Base-by-base conservation (phyloP, 176 grass and related monocot species). In the Thalia dealbata region DNA sequence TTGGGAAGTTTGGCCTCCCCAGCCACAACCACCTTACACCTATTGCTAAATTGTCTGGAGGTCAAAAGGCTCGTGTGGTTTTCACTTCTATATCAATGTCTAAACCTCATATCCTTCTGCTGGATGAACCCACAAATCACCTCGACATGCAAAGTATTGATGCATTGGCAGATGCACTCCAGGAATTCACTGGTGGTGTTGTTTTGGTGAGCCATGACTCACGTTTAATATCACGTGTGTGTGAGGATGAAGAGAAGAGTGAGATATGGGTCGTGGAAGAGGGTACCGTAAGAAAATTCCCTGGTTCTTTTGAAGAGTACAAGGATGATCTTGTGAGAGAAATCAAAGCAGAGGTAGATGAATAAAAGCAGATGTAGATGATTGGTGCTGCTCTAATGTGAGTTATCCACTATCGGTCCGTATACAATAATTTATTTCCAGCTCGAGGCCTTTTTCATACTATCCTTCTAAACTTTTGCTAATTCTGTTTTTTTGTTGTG, bases 61-160 rank as follows among this genome's bases (percentile, higher is more conserved):
- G 93, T 38, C 93, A 97, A 81, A 97, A 97, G 76, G 70, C 93
- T 18, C 78, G 90, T 52, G 93, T 92, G 52, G 89, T 97, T 51
- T 97, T 92, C 83, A 97, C 93, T 75, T 97, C 93, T 46, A 97
- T 97, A 78, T 97, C 93, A 35, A 97, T 92, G 93, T 92, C 90
- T 0, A 82, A 88, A 45, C 93, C 93, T 50, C 93, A 92, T 75
- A 97, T 92, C 78, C 88, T 97, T 35, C 74, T 97, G 35, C 72
- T 97, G 77, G 93, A 97, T 48, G 93, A 97, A 70, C 93, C 93
- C n/a, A 97, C 93, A 44, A 97, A 97, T 78, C 93, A 97, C 73
- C 81, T 97, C 48, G 93, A 97, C 62, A 97, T 97, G 93, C 93
- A 97, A 60, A 97, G 93, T 82, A 92, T 92, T 14, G 93, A 97